Percentiles rank a stretch among this genome's conserved stretches.
Evolutionary conservation across 345 rosid genomes (phyloP).

Genomic region (Gossypium turneri): DNA sequence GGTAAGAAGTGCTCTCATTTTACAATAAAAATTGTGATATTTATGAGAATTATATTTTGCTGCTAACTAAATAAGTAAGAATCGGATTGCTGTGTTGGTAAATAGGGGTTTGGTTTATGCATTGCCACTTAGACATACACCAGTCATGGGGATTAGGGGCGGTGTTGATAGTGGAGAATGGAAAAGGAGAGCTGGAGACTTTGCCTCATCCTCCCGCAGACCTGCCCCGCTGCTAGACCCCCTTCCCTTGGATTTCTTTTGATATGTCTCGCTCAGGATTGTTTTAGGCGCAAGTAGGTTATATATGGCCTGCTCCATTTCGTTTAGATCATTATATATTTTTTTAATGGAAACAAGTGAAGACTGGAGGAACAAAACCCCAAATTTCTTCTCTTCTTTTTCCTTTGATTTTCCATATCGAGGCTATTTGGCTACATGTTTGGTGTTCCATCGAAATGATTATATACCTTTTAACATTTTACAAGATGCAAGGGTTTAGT

Average conservation of each 20-base stretch:
- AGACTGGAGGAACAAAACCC: slow-evolving; percentile 25
- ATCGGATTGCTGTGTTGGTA: neutral
- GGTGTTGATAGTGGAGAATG: slow-evolving; percentile 64
- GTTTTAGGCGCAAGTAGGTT: slow-evolving; percentile 30
- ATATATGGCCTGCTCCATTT: slow-evolving; percentile 7
- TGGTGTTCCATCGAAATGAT: too few species aligned
- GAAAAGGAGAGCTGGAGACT: slow-evolving; percentile 49
- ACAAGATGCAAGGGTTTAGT: too few species aligned
- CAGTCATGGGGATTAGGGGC: slow-evolving; percentile 83
- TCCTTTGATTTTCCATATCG: neutral
- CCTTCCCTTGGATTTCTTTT: slow-evolving; percentile 9
- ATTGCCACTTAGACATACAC: slow-evolving; percentile 76
- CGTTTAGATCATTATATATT: slow-evolving; percentile 20
- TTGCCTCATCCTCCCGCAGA: slow-evolving; percentile 77
- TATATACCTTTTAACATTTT: too few species aligned
- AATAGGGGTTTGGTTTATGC: slow-evolving; percentile 84
- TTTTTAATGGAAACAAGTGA: slow-evolving; percentile 19
- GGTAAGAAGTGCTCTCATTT: slow-evolving; percentile 28
- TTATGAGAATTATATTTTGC: neutral
- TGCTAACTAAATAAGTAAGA: neutral
- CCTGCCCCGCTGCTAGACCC: slow-evolving; percentile 53
- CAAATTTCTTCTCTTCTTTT: slow-evolving; percentile 17
- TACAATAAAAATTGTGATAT: neutral
- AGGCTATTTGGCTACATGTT: neutral
- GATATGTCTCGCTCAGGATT: slow-evolving; percentile 26